A percentile compares a stretch with the other conserved stretches of the same genome.
phyloP scores from a whole-genome alignment of 352 stramenopile genomes.

The Phytophthora pseudosyringae region DNA sequence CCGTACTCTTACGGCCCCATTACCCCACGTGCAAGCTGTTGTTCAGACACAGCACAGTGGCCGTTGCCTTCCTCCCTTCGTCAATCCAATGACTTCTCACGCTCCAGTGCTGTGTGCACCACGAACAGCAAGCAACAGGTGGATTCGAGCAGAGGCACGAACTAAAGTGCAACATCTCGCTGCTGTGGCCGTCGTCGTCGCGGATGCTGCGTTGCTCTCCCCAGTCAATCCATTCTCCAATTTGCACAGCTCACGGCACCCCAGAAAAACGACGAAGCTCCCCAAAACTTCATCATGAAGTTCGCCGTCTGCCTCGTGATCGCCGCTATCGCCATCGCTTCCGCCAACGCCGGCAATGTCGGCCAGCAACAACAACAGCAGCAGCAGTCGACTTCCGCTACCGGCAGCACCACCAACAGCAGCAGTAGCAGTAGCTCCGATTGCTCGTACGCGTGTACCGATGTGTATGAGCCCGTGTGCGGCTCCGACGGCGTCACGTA shows the following conservation, averaged over 20 bases:
- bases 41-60: neutral
- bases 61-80: neutral
- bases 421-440: neutral
- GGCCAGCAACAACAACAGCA: slow-evolving; percentile 1
- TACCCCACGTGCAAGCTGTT: neutral
- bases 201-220: neutral
- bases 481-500: slow-evolving; percentile 26
- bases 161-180: neutral
- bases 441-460: slow-evolving; percentile 15
- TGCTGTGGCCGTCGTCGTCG: neutral
- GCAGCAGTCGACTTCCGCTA: slow-evolving; percentile 1
- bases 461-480: slow-evolving; percentile 15
- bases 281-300: slow-evolving; percentile 8
- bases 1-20: neutral
- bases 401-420: slow-evolving; percentile 11
- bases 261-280: neutral
- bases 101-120: neutral
- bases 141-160: slow-evolving; percentile 12
- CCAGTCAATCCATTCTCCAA: slow-evolving; percentile 24
- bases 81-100: neutral
- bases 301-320: neutral
- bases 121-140: slow-evolving; percentile 20
- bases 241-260: slow-evolving; percentile 5
- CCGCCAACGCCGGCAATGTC: neutral
- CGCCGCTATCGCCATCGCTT: slow-evolving; percentile 2